Base-by-base conservation (phyloP, 148 eudicot genomes). In the Limonium bicolor region DNA sequence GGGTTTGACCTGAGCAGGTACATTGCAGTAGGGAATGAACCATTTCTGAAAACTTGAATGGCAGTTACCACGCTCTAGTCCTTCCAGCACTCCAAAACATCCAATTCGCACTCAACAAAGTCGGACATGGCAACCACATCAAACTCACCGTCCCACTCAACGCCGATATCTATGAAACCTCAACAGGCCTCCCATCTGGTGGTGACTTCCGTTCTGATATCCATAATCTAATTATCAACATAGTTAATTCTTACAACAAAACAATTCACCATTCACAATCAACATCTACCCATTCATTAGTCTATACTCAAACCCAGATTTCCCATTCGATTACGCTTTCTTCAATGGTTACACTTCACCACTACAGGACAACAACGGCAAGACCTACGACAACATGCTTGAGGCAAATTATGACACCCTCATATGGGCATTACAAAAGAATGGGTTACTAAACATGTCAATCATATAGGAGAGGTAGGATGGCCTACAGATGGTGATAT, bases 401-500 rank as follows among this genome's bases (percentile, higher is more conserved):
- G 99, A 90, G 4, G 99, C 99, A 20, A 90, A 85, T 50, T 85
- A 69, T 23, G 99, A 90, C 60, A 90, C 99, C 42, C 76, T 90
- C 21, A 57, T 90, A 32, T 60, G 69, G 36, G 73, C 99, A 43
- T 74, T 90, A 0, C 88, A 75, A 45, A 85, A 80, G 36, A 78
- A 65, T 36, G 95, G 99, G 0, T 78, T 70, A 45, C 32, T 66
- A 2, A 62, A 67, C 19, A 50, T 85, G 56, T 72, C 77, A 0
- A 53, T 90, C 36, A 76, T 85, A 64, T 90, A 7, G 99, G 99
- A n/a, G 99, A 90, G 51, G 67, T 90, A 8, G 95, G 99, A 2
- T 90, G 99, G 99, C 99, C 99, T 11, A 69, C 78, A 0, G 99
- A 90, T 33, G 95, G 88, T 13, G 72, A 59, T 25, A 20, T 61